Evolutionary conservation across 2,329 filamentous ascomycete species (phyloP), one percentile per base, ranked within the genome.

Genomic region (Neonectria neomacrospora): DNA sequence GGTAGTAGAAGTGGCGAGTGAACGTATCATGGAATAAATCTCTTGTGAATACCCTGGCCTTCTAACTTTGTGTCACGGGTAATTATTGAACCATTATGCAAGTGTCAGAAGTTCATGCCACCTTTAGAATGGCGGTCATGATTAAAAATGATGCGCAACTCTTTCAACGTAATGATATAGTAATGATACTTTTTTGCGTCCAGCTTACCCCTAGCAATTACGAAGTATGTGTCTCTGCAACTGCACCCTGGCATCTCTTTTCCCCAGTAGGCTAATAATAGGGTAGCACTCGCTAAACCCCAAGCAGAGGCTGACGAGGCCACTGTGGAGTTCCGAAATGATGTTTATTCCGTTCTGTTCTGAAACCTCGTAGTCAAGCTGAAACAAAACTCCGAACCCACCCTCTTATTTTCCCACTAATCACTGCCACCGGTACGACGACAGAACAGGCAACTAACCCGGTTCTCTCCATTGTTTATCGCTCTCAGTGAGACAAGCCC

Each of bases 381-480:
- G 47, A 50, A 50, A 50, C 47, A 32, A 50, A 22, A 20, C 18
- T n/a, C 47, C 47, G 30, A n/a, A n/a, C 10, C 28, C 47, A 50
- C 47, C n/a, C 1, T 50, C 3, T 6, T 30, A 14, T 50, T 32
- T 50, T 50, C 22, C 47, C 47, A 50, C 47, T 12, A 50, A 50
- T 50, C 47, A 5, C 5, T 10, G 11, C 16, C 10, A 20, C n/a
- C 28, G 9, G 9, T 32, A 12, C 11, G 26, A 20, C 18, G 18
- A 50, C n/a, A 14, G 7, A 20, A 32, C 11, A 18, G n/a, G 47
- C n/a, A 32, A 50, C 9, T 20, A 4, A 5, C 2, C 28, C 47
- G 47, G 20, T 50, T 32, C n/a, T 12, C n/a, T 32, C 9, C 28
- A 18, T 32, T 28, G 47, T 50, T 50, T 50, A 26, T 50, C n/a